Percentiles rank a stretch among this genome's conserved stretches.
Conservation (phyloP, 352 stramenopile genomes). For the Pythium plurisporium region DNA sequence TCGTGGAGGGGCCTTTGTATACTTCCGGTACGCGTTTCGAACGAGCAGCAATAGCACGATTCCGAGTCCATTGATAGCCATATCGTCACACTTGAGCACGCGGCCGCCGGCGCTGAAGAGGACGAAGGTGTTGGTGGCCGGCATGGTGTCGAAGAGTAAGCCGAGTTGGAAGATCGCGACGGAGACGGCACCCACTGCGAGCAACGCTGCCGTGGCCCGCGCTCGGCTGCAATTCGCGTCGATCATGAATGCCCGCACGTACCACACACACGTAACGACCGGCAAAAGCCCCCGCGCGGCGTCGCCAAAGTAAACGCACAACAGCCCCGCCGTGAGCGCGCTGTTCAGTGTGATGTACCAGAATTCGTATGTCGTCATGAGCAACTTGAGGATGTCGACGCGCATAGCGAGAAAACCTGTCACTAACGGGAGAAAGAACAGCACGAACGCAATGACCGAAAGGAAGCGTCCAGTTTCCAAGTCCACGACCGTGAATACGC, state of each 20-base stretch:
- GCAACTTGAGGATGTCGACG: constrained; percentile 8
- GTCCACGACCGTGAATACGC: background rate
- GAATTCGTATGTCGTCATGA: constrained; percentile 11
- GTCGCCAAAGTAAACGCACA: constrained; percentile 1
- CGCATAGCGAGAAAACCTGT: background rate
- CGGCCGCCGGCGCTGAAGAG: background rate
- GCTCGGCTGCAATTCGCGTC: constrained; percentile 8
- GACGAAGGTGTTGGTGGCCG: background rate
- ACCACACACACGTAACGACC: background rate
- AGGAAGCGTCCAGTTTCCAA: background rate
- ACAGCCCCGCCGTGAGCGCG: background rate
- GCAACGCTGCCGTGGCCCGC: background rate
- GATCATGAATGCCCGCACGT: constrained; percentile 7
- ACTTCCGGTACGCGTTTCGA: constrained; percentile 21
- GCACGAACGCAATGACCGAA: background rate
- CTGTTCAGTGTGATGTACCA: constrained; percentile 14
- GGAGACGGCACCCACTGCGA: background rate
- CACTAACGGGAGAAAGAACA: background rate
- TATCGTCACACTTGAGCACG: background rate
- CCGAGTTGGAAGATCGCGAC: background rate
- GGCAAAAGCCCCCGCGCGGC: background rate
- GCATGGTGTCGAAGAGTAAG: background rate
- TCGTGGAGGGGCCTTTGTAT: background rate
- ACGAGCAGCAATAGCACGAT: constrained; percentile 10
- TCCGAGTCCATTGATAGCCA: constrained; percentile 12